These are phyloP conservation scores for Aspergillus vadensis DNA, from an alignment of 2,329 filamentous ascomycete genomes.

Conservation along the genomic window DNA sequence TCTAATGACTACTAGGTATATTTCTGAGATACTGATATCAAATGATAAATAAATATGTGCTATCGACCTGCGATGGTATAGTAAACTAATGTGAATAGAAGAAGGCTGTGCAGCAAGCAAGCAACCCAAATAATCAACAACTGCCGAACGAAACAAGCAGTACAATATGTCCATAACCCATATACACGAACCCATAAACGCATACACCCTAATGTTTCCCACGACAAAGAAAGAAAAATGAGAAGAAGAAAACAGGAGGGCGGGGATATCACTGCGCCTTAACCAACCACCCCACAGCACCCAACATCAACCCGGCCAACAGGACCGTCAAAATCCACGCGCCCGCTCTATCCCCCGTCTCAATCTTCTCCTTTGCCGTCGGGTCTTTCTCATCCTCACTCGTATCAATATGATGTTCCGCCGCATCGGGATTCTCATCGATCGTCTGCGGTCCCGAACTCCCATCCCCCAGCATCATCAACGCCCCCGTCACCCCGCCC, in stretches of 20 bases:
- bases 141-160: background rate
- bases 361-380: slow-evolving; percentile 16
- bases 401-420: slow-evolving; percentile 23
- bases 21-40: no score
- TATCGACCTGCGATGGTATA: no score
- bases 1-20: no score
- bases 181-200: background rate
- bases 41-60: no score
- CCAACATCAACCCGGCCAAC: slow-evolving; percentile 11
- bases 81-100: no score
- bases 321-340: slow-evolving; percentile 29
- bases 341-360: slow-evolving; percentile 31
- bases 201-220: background rate
- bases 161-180: background rate
- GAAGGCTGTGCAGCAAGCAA: background rate
- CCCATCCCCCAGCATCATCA: no score
- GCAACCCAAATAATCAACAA: background rate
- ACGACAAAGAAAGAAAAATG: background rate
- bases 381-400: slow-evolving; percentile 12
- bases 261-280: slow-evolving; percentile 9
- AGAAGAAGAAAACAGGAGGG: no score
- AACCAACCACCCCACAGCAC: slow-evolving; percentile 18
- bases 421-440: slow-evolving; percentile 43
- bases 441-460: slow-evolving; percentile 41
- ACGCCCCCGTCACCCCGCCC: slow-evolving; percentile 21